Percentiles rank a stretch among this genome's conserved stretches.
These are phyloP conservation scores for Haematococcus lacustris DNA, from an alignment of 139 green algal species.

Conservation along the genomic window DNA sequence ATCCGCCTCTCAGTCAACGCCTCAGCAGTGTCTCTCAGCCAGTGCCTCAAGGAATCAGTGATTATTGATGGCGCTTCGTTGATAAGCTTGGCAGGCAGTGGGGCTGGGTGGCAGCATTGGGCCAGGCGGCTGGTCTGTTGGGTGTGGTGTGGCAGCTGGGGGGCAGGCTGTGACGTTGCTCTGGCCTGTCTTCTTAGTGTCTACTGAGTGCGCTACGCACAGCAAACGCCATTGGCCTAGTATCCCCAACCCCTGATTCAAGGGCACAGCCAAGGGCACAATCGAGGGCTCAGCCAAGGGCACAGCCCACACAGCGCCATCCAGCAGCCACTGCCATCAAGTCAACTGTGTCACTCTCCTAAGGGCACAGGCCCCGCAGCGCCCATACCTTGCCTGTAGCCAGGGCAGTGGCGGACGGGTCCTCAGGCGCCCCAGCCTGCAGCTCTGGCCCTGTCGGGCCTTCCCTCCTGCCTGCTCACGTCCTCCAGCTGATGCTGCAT, in stretches of 20 bases:
- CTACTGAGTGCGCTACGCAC: conserved; percentile 6
- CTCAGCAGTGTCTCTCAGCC: too few species aligned
- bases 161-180: neutral
- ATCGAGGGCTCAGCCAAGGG: too few species aligned
- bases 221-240: neutral
- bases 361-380: too few species aligned
- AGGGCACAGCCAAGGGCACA: too few species aligned
- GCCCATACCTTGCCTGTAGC: too few species aligned
- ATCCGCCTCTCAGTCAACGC: too few species aligned
- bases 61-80: neutral
- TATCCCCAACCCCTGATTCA: too few species aligned
- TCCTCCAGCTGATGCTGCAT: conserved; percentile 4
- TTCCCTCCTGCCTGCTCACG: neutral
- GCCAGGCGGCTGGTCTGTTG: neutral
- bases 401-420: too few species aligned
- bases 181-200: neutral
- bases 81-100: neutral
- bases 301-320: too few species aligned
- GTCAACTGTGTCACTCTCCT: too few species aligned
- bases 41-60: neutral
- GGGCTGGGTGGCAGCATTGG: neutral
- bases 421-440: too few species aligned
- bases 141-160: neutral
- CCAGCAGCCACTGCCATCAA: too few species aligned
- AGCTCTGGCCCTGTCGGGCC: neutral